phyloP scores from a whole-genome alignment of 2,329 filamentous ascomycete species.

The Penicillium sp. region DNA sequence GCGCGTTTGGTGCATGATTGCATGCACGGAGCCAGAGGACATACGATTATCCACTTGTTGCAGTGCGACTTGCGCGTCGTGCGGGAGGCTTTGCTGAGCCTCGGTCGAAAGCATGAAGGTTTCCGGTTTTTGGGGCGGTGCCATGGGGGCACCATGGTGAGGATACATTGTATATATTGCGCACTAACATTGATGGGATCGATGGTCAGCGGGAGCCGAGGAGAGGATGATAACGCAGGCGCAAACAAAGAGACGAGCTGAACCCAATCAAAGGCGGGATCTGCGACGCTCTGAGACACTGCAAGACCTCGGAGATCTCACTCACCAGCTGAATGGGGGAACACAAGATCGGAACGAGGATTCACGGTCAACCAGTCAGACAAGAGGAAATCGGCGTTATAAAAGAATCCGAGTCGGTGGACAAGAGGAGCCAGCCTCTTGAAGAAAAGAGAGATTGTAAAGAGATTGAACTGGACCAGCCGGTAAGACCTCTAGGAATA shows the following conservation, averaged over 20 bases:
- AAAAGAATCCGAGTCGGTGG: constrained; percentile 14
- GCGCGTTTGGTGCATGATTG: not conserved
- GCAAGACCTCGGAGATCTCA: constrained; percentile 18
- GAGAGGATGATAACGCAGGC: constrained; percentile 15
- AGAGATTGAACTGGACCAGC: constrained; percentile 40
- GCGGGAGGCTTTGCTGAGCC: constrained; percentile 92
- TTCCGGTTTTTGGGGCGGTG: constrained; percentile 92
- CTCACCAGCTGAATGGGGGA: constrained; percentile 14
- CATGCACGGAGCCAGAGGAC: constrained; percentile 39
- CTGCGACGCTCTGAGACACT: constrained; percentile 14
- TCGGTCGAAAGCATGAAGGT: constrained; percentile 98
- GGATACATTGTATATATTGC: constrained; percentile 65
- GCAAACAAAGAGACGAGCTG: constrained; percentile 20
- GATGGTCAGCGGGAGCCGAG: constrained; percentile 23
- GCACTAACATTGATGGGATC: constrained; percentile 9
- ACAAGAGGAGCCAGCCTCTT: constrained; percentile 42
- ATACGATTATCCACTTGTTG: constrained; percentile 97
- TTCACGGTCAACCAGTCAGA: not conserved
- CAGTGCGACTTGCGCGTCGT: constrained; percentile 93
- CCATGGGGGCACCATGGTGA: constrained; percentile 79
- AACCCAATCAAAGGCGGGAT: constrained; percentile 6
- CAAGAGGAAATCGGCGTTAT: constrained; percentile 7
- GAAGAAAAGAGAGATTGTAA: constrained; percentile 31
- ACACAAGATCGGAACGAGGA: constrained; percentile 8
- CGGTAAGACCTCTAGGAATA: constrained; percentile 34